A percentile compares a stretch with the other conserved stretches of the same genome.
These are phyloP conservation scores for Kwoniella shandongensis DNA, from an alignment of 768 basidiomycete species.

Conservation along the genomic window DNA sequence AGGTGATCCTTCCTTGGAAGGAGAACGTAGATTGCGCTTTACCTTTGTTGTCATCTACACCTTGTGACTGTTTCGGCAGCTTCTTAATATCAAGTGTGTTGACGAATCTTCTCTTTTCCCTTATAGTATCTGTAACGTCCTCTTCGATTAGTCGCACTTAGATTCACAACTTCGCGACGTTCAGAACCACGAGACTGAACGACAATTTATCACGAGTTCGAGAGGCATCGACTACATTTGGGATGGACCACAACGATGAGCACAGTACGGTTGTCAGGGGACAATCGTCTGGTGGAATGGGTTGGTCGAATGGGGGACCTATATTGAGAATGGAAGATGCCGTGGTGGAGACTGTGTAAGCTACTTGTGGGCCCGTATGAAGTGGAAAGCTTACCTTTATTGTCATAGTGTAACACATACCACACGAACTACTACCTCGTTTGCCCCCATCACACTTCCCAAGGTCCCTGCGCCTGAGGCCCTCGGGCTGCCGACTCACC, in stretches of 20 bases:
- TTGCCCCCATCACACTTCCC: conserved; percentile 39
- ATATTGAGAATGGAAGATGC: conserved; percentile 46
- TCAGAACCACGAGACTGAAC: neutral
- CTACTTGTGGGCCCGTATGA: neutral
- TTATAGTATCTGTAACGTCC: too few relatives aligned
- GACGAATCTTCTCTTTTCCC: too few relatives aligned
- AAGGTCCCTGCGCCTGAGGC: conserved; percentile 33
- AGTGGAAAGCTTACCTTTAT: neutral
- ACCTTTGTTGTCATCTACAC: too few relatives aligned
- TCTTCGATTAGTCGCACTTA: too few relatives aligned
- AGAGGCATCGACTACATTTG: too few relatives aligned
- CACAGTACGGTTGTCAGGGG: neutral
- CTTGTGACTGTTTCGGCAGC: too few relatives aligned
- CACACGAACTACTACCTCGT: conserved; percentile 46
- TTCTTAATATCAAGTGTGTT: too few relatives aligned
- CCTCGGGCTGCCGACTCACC: conserved; percentile 27
- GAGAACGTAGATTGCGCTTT: too few relatives aligned
- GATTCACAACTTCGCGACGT: too few relatives aligned
- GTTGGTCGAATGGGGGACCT: conserved; percentile 30
- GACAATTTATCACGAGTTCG: neutral
- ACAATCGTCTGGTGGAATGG: conserved; percentile 11
- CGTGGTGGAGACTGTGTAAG: conserved; percentile 49
- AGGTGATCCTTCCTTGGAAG: too few relatives aligned
- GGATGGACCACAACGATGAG: conserved; percentile 15
- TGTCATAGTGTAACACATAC: conserved; percentile 40